These are phyloP conservation scores for Fusarium poae DNA, from an alignment of 2,329 filamentous ascomycete genomes.

Conservation along the genomic window DNA sequence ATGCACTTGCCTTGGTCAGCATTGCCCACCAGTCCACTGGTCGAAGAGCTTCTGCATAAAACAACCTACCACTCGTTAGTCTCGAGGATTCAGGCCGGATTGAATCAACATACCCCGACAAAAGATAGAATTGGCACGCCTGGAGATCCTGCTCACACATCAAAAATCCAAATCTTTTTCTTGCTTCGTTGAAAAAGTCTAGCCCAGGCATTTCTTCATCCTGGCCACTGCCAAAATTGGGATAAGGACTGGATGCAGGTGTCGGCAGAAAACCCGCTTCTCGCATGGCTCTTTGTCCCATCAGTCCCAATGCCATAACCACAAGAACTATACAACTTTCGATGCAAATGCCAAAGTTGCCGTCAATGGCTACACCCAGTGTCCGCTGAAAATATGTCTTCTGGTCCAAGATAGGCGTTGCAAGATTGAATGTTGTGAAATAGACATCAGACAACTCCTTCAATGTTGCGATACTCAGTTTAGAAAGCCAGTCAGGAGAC, in stretches of 20 bases:
- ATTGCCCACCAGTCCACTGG: conserved; percentile 38
- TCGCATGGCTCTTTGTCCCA: conserved; percentile 17
- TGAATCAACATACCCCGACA: conserved; percentile 15
- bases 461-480: conserved; percentile 19
- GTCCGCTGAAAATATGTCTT: conserved; percentile 40
- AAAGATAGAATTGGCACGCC: conserved; percentile 29
- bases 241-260: background rate
- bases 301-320: conserved; percentile 22
- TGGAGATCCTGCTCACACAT: conserved; percentile 34
- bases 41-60: conserved; percentile 35
- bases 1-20: conserved; percentile 38
- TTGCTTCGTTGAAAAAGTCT: conserved; percentile 36
- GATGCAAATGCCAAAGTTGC: conserved; percentile 27
- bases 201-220: conserved; percentile 19
- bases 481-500: conserved; percentile 7
- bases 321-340: conserved; percentile 34
- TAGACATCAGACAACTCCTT: conserved; percentile 38
- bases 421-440: conserved; percentile 31
- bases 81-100: accelerated
- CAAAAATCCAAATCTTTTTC: conserved; percentile 35
- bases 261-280: conserved; percentile 18
- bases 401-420: conserved; percentile 29
- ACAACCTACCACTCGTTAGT: conserved; percentile 11
- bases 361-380: conserved; percentile 30
- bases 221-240: background rate